phyloP scores from a whole-genome alignment of 2,329 filamentous ascomycete genomes.

The Exophiala calicioides region DNA sequence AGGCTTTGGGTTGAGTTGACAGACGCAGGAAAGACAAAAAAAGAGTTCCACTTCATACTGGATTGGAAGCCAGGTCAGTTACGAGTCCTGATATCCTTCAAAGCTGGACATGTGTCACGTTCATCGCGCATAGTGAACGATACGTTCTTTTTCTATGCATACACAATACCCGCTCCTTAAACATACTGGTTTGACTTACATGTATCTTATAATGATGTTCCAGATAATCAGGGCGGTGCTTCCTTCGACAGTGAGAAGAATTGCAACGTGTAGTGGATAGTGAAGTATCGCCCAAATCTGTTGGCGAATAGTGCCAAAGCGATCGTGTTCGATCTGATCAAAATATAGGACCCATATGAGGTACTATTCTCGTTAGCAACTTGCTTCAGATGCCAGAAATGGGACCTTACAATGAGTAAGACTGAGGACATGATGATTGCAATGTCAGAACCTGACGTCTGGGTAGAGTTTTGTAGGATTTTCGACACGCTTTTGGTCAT shows the following conservation, averaged over 20 bases:
- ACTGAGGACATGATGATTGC: constrained; percentile 40
- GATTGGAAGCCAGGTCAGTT: constrained; percentile 1
- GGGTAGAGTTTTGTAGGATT: constrained; percentile 15
- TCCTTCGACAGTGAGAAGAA: constrained; percentile 64
- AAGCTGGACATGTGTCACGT: too few relatives aligned
- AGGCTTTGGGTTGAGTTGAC: neutral
- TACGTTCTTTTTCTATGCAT: too few relatives aligned
- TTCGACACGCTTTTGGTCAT: constrained; percentile 39
- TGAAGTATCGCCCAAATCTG: constrained; percentile 54
- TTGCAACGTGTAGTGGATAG: constrained; percentile 63
- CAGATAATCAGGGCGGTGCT: constrained; percentile 13
- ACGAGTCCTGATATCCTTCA: neutral
- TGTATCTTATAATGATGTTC: constrained; percentile 2
- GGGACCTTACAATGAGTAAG: constrained; percentile 31
- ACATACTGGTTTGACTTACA: neutral
- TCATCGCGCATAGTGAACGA: too few relatives aligned
- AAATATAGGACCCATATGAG: constrained; percentile 66
- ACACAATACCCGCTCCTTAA: neutral
- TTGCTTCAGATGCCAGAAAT: constrained; percentile 16
- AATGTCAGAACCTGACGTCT: constrained; percentile 43
- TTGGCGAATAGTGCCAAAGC: constrained; percentile 57
- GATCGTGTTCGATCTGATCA: constrained; percentile 53
- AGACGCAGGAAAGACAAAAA: neutral
- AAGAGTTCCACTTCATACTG: neutral
- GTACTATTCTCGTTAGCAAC: constrained; percentile 35